Percentiles rank a stretch among this genome's conserved stretches.
phyloP scores from a whole-genome alignment of 148 eudicot genomes.

The Rhododendron griersonianum region DNA sequence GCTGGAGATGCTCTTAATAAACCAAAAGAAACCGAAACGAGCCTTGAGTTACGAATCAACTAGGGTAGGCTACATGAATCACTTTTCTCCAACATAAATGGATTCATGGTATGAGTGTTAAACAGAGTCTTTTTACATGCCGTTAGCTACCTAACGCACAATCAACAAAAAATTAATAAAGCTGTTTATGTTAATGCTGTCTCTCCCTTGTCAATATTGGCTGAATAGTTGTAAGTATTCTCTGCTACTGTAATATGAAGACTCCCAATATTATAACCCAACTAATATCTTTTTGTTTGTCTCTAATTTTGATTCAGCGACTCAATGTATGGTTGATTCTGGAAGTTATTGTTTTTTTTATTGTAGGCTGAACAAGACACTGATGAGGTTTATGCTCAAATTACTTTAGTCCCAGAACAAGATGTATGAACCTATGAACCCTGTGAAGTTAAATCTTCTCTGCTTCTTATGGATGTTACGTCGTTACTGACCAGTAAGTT shows the following conservation, averaged over 20 bases:
- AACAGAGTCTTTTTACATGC: background rate
- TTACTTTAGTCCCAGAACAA: constrained; percentile 68
- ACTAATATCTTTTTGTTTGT: background rate
- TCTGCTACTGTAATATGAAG: background rate
- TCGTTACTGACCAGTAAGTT: background rate
- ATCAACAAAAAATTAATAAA: background rate
- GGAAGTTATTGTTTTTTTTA: constrained; percentile 10
- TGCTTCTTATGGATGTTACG: background rate
- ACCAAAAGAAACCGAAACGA: background rate
- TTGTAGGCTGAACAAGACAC: constrained; percentile 94
- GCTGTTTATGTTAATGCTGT: background rate
- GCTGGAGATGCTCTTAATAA: background rate
- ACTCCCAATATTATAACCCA: constrained; percentile 6
- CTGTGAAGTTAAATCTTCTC: background rate
- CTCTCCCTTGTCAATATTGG: background rate
- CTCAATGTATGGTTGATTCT: background rate
- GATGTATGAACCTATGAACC: constrained; percentile 45
- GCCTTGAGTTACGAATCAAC: background rate
- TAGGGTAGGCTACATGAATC: background rate
- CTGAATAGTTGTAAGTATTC: background rate
- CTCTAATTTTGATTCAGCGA: background rate
- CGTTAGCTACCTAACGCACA: background rate
- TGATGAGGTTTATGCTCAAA: constrained; percentile 95
- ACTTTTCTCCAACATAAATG: background rate
- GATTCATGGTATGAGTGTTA: background rate